phyloP scores from a whole-genome alignment of 2,329 filamentous ascomycete species.

The Aspergillus sp. region DNA sequence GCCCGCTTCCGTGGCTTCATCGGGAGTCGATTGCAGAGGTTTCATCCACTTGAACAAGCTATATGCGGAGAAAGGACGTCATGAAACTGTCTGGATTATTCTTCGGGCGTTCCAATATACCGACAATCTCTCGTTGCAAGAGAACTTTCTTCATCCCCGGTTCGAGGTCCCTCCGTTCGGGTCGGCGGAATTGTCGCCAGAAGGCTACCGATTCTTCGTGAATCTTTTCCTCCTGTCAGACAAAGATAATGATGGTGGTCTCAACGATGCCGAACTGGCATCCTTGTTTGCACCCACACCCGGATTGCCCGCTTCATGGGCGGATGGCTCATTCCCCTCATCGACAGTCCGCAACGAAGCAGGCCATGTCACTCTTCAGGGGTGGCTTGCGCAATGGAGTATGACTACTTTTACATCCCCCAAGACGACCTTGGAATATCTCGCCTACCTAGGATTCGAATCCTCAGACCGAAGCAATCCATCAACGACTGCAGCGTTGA shows the following conservation, averaged over 20 bases:
- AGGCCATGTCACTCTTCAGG: constrained; percentile 89
- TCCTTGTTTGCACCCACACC: constrained; percentile 90
- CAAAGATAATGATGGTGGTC: constrained; percentile 91
- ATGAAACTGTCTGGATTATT: constrained; percentile 98
- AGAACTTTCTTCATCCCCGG: constrained; percentile 84
- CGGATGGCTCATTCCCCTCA: constrained; percentile 80
- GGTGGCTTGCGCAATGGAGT: constrained; percentile 98
- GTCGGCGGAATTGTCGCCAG: constrained; percentile 87
- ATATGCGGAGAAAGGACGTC: constrained; percentile 92
- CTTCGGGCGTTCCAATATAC: constrained; percentile 92
- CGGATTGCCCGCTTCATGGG: constrained; percentile 78
- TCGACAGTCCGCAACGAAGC: constrained; percentile 94
- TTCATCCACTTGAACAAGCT: constrained; percentile 91
- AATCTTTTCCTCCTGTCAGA: constrained; percentile 93
- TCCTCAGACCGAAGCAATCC: constrained; percentile 64
- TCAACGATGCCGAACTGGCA: constrained; percentile 77
- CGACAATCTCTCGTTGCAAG: constrained; percentile 84
- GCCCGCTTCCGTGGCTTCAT: constrained; percentile 55
- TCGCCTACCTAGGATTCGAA: constrained; percentile 94
- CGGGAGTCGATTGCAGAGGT: constrained; percentile 71
- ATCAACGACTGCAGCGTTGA: constrained; percentile 74
- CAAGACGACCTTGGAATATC: constrained; percentile 89
- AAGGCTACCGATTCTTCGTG: constrained; percentile 95
- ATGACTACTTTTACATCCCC: constrained; percentile 98
- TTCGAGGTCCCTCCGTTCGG: constrained; percentile 90